Base-by-base conservation (phyloP, 257 asterid species). In the Hygrophila difformis region DNA sequence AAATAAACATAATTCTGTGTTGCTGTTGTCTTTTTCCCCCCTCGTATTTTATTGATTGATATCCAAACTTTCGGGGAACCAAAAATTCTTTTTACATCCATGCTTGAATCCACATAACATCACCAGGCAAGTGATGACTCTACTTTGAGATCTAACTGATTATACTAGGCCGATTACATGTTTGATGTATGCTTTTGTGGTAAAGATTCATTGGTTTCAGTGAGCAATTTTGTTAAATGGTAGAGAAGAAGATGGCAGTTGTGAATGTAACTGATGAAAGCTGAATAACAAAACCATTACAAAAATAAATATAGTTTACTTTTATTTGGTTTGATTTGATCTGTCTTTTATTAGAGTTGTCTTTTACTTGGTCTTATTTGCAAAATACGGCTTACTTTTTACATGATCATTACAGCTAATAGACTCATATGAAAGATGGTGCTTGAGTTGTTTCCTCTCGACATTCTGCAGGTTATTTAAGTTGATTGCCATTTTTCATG, bases 391-490 rank as follows among this genome's bases (percentile, higher is more conserved):
- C 31, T 3, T 26, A 26, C 31, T n/a, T n/a, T n/a, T n/a, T n/a
- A n/a, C 14, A 20, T 10, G 13, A 23, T 13, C 14, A 2, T 8
- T 14, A 5, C 26, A 23, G 24, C 33, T 40, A 39, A 40, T 51
- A 21, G 13, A 43, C 20, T 50, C 13, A 17, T 22, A 3, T 20
- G 22, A 13, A 31, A 26, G 3, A 36, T 56, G 29, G 37, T 36
- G 48, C 37, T 62, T 58, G 36, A 43, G 55, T 12, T 33, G 48
- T 40, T 39, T 47, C 58, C n/a, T 50, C 38, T 39, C 38, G 19
- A 62, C 58, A 37, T 59, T 52, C 31, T 59, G 67, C 66, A 74
- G 77, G 68, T 43, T 45, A 20, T 39, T 19, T 39, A 37, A 34
- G 12, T 57, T 58, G 43, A 51, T 59, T 36, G 18, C 40, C 20